Evolutionary conservation across 23 red algal species (phyloP), one percentile per base, ranked within the genome.

Genomic region (Pyropia haitanensis): DNA sequence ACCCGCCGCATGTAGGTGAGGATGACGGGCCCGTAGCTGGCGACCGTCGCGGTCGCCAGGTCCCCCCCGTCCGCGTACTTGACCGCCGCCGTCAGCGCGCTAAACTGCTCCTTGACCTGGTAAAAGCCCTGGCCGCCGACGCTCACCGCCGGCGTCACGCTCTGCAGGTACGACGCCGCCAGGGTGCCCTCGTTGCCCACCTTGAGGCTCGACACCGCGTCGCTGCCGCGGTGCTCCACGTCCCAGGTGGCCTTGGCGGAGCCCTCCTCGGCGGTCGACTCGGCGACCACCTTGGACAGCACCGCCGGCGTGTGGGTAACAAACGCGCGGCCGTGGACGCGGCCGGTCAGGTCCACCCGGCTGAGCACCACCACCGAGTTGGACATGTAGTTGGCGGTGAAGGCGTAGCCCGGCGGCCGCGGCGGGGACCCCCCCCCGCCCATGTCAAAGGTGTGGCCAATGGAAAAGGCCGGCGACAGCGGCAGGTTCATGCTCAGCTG

Each of bases 111-210:
- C 61, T 81, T 65, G 14, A 55, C 58, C 49, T 95, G 90, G 62
- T 76, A 87, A 61, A 91, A 91, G 22, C 81, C 86, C 76, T 98
- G 86, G 21, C 94, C 94, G 23, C 94, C 94, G 16, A 91, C 54
- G 16, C 86, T 75, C 2, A 91, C 56, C 29, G 76, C 81, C 16
- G 85, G 85, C 2, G 85, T 75, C 18, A 98, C 75, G 51, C 80
- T 88, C 56, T 98, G 94, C 58, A 98, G 68, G 65, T 98, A 91
- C 12, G 80, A 80, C 1, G 88, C 68, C 15, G 85, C 80, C n/a
- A 79, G 63, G 20, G 88, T 71, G 17, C 75, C 70, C 51, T 78
- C 88, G 53, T 74, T 88, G 23, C 75, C 87, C 23, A 98, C 53
- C 46, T 98, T 98, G 55, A 98, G 67, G 49, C 91, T 75, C 23